A percentile compares a stretch with the other conserved stretches of the same genome.
Conservation (phyloP, 345 rosid genomes). For the Trapa bicornis region DNA sequence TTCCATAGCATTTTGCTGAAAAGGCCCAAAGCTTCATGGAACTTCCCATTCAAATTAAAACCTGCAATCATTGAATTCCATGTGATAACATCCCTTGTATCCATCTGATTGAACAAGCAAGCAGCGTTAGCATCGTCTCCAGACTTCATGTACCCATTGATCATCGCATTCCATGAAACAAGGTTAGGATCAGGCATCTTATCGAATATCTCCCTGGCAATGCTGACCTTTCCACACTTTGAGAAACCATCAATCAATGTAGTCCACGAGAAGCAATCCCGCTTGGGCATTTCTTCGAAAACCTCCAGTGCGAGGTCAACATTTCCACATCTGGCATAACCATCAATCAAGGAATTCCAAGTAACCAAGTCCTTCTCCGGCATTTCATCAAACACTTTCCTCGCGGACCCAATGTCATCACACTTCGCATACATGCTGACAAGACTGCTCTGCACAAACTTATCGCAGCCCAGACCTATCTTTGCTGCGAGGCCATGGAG, state of each 20-base stretch:
- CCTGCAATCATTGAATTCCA: slow-evolving; percentile 44
- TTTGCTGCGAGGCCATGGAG: slow-evolving; percentile 44
- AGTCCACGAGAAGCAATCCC: slow-evolving; percentile 38
- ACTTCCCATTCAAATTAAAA: slow-evolving; percentile 25
- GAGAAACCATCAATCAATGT: slow-evolving; percentile 37
- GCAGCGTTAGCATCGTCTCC: slow-evolving; percentile 19
- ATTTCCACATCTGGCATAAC: slow-evolving; percentile 32
- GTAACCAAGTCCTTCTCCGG: slow-evolving; percentile 26
- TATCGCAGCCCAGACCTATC: slow-evolving; percentile 33
- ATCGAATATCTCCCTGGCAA: slow-evolving; percentile 34
- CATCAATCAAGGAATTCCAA: slow-evolving; percentile 40
- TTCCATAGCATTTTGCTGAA: slow-evolving; percentile 21
- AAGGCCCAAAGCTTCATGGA: slow-evolving; percentile 23
- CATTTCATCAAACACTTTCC: slow-evolving; percentile 35
- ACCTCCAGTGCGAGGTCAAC: slow-evolving; percentile 25
- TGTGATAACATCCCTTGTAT: slow-evolving; percentile 23
- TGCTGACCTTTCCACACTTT: slow-evolving; percentile 22
- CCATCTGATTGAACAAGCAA: slow-evolving; percentile 25
- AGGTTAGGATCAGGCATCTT: slow-evolving; percentile 23
- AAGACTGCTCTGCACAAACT: slow-evolving; percentile 44
- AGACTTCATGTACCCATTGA: slow-evolving; percentile 31
- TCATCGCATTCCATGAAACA: slow-evolving; percentile 36
- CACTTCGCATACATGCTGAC: slow-evolving; percentile 40
- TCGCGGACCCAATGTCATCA: slow-evolving; percentile 22
- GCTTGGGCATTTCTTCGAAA: slow-evolving; percentile 40